phyloP scores from a whole-genome alignment of 257 asterid genomes.

The Penstemon davidsonii region DNA sequence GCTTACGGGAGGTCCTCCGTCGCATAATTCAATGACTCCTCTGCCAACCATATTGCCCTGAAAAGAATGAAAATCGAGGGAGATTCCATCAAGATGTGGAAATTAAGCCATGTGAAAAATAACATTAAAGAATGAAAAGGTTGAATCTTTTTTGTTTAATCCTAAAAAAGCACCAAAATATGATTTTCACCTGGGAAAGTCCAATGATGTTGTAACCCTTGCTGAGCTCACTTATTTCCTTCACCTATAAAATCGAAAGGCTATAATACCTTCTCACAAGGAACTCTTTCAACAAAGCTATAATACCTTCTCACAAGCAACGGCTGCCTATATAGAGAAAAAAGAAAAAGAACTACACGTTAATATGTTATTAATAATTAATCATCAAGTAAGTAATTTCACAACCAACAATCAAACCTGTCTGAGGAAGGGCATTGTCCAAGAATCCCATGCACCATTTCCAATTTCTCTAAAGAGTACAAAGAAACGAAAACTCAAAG shows the following conservation, averaged over 20 bases:
- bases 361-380: background rate
- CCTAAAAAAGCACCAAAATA: too few species aligned
- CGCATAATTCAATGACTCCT: constrained; percentile 81
- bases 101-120: background rate
- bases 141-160: background rate
- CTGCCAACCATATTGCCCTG: constrained; percentile 91
- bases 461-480: constrained; percentile 68
- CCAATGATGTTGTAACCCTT: constrained; percentile 77
- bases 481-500: background rate
- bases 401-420: constrained; percentile 48
- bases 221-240: constrained; percentile 67
- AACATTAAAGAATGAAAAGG: background rate
- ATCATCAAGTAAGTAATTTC: constrained; percentile 5
- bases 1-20: constrained; percentile 87
- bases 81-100: constrained; percentile 15
- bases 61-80: constrained; percentile 21
- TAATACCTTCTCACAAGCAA: constrained; percentile 84
- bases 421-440: constrained; percentile 73
- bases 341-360: constrained; percentile 2
- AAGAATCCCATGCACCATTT: constrained; percentile 80
- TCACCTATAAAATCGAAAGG: constrained; percentile 54
- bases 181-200: constrained; percentile 69
- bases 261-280: constrained; percentile 27
- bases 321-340: constrained; percentile 48
- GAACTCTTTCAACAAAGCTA: constrained; percentile 26